Conservation (phyloP, 805 yeast species). For the Lachancea nothofagi region DNA sequence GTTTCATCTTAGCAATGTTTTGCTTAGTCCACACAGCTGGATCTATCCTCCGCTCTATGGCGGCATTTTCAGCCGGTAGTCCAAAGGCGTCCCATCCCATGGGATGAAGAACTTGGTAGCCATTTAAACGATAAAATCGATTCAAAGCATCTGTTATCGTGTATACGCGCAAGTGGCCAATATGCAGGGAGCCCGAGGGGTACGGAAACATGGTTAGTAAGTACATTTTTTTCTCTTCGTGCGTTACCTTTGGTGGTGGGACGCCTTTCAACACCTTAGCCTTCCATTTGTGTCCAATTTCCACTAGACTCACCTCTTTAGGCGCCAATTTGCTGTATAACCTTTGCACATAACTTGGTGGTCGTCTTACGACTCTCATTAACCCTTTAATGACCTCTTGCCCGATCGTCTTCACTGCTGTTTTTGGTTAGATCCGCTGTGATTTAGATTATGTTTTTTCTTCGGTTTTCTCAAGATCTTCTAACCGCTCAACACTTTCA, state of each 20-base stretch:
- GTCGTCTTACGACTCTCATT: neutral
- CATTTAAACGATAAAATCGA: slow-evolving; percentile 70
- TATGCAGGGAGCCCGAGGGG: slow-evolving; percentile 88
- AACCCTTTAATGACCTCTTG: neutral
- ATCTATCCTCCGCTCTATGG: slow-evolving; percentile 72
- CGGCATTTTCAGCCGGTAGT: slow-evolving; percentile 97
- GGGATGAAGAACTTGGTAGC: slow-evolving; percentile 80
- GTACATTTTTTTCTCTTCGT: slow-evolving; percentile 34
- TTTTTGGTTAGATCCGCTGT: too few relatives aligned
- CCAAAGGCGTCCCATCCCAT: slow-evolving; percentile 99
- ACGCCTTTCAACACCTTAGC: slow-evolving; percentile 19
- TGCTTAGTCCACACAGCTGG: slow-evolving; percentile 79
- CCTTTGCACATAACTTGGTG: neutral
- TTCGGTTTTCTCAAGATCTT: too few relatives aligned
- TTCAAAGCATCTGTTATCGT: slow-evolving; percentile 83
- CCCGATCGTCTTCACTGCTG: too few relatives aligned
- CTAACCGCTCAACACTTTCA: too few relatives aligned
- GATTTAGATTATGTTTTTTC: too few relatives aligned
- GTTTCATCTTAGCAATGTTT: slow-evolving; percentile 82
- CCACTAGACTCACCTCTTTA: slow-evolving; percentile 11
- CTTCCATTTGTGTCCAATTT: slow-evolving; percentile 28
- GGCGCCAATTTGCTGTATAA: slow-evolving; percentile 14
- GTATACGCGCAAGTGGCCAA: slow-evolving; percentile 92
- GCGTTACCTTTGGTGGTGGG: slow-evolving; percentile 2
- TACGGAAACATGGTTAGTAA: slow-evolving; percentile 90